Base-by-base conservation (phyloP, 2,329 filamentous ascomycete genomes). In the Geosmithia putterillii region DNA sequence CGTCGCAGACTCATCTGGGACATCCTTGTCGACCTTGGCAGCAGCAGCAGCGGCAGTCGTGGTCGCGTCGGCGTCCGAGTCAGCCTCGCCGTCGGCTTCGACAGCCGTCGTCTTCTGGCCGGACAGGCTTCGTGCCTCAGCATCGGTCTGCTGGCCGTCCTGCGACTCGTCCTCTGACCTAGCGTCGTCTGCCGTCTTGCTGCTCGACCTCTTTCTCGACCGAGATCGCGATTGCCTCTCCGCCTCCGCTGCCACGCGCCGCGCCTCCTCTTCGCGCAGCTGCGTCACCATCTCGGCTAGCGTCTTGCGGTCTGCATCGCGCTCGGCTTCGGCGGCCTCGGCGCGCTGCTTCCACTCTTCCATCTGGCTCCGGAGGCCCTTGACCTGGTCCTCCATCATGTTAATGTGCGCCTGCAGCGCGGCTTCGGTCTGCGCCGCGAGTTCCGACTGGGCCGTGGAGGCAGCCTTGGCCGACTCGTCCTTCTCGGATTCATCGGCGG, bases 201-300 rank as follows among this genome's bases (percentile, higher is more conserved):
- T n/a, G n/a, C 32, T 41, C 19, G 15, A 6, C 22, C 44, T 23
- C 14, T 54, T 51, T 41, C 56, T 53, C 32, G 64, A 65, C 12
- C 58, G 52, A n/a, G 64, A 65, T 19, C 58, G 52, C n/a, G 64
- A 65, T 19, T 59, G 61, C 2, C 58, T 56, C 41, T 61, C 66
- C 47, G 64, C 59, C 28, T 64, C 63, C 3, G 63, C 63, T n/a
- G 61, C 66, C 25, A 61, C 63, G 50, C 63, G 66, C 48, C 57
- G 64, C 23, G 67, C 71, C 50, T 75, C 76, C 51, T 80, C 78
- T 51, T 88, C 72, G 43, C 88, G 78, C 44, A 95, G 83, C 50
- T 83, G 81, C 52, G 86, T 71, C 12, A 95, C 81, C 86, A 96
- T 92, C 57, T 95, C 86, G 1, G 84, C 81, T 38, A 98, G 65